Percentiles rank a stretch among this genome's conserved stretches.
These are phyloP conservation scores for Ophioceras dolichostomum DNA, from an alignment of 2,329 filamentous ascomycete species.

Conservation along the genomic window DNA sequence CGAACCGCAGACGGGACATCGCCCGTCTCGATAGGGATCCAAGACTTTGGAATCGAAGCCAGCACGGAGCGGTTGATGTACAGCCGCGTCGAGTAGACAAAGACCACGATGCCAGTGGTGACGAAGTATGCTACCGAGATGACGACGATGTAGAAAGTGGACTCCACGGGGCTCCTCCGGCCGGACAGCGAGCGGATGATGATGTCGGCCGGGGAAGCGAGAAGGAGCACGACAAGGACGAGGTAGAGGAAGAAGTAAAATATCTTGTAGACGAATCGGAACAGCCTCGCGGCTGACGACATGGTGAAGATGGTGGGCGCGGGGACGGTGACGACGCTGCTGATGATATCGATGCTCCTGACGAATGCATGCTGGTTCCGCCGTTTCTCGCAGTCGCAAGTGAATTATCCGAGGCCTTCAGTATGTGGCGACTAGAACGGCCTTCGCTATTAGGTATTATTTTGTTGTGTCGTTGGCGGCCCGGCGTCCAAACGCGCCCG, in stretches of 20 bases:
- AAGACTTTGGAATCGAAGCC: slow-evolving; percentile 72
- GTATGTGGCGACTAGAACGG: background rate
- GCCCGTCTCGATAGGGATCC: slow-evolving; percentile 75
- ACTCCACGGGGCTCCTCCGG: background rate
- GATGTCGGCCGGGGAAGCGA: slow-evolving; percentile 69
- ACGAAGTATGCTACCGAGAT: slow-evolving; percentile 69
- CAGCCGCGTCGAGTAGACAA: slow-evolving; percentile 74
- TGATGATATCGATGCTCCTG: background rate
- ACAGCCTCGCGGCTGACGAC: slow-evolving; percentile 41
- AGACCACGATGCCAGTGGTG: slow-evolving; percentile 54
- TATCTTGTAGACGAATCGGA: slow-evolving; percentile 69
- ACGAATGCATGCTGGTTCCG: background rate
- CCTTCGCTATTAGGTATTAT: no score
- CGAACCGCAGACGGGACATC: slow-evolving; percentile 67
- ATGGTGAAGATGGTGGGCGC: no score
- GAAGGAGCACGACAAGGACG: slow-evolving; percentile 58
- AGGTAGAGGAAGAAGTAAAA: slow-evolving; percentile 68
- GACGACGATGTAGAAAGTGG: slow-evolving; percentile 60
- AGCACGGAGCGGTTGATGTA: slow-evolving; percentile 76
- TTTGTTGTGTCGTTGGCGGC: no score
- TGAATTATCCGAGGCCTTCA: no score
- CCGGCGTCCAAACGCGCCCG: no score
- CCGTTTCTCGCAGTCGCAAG: no score
- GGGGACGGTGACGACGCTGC: background rate
- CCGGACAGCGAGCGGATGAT: slow-evolving; percentile 67